Base-by-base conservation (phyloP, 768 basidiomycete genomes). In the Holtermanniella nyarrowii region DNA sequence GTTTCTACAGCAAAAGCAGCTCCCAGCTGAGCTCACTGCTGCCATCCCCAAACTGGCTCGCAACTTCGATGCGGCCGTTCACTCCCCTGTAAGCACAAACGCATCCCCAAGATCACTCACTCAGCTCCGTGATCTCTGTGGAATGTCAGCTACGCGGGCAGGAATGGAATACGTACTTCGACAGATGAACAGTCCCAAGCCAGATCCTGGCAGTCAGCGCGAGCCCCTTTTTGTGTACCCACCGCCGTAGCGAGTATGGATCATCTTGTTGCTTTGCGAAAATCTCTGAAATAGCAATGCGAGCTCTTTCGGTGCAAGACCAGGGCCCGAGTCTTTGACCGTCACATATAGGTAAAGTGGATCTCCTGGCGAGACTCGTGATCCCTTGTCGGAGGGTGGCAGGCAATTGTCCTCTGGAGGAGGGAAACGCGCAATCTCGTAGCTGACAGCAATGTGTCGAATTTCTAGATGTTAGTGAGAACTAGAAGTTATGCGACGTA, bases 171-270 rank as follows among this genome's bases (percentile, higher is more conserved):
- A 53, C 58, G 43, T 42, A 63, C 61, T 69, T 27, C 60, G 49
- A 44, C 60, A 63, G 49, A 71, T 62, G 60, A 66, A 71, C 13
- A 72, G 46, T 0, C 69, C 71, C 3, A 72, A 52, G 3, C 71
- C 71, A 11, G 57, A 60, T 7, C n/a, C n/a, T n/a, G n/a, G n/a
- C n/a, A n/a, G n/a, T n/a, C n/a, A n/a, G n/a, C n/a, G n/a, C n/a
- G n/a, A n/a, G n/a, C n/a, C n/a, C n/a, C n/a, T n/a, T n/a, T n/a
- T n/a, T n/a, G n/a, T n/a, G n/a, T n/a, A n/a, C n/a, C n/a, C n/a
- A n/a, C 71, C 71, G 3, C 69, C 71, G 51, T 63, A 70, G 20
- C 63, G 58, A 16, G 62, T 63, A 46, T 66, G 64, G 1, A 63
- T 67, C 56, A 67, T 60, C 14, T 64, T 62, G 16, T 63, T 67